Evolutionary conservation across 2,329 filamentous ascomycete species (phyloP), one percentile per base, ranked within the genome.

Genomic region (Curvularia sp.): DNA sequence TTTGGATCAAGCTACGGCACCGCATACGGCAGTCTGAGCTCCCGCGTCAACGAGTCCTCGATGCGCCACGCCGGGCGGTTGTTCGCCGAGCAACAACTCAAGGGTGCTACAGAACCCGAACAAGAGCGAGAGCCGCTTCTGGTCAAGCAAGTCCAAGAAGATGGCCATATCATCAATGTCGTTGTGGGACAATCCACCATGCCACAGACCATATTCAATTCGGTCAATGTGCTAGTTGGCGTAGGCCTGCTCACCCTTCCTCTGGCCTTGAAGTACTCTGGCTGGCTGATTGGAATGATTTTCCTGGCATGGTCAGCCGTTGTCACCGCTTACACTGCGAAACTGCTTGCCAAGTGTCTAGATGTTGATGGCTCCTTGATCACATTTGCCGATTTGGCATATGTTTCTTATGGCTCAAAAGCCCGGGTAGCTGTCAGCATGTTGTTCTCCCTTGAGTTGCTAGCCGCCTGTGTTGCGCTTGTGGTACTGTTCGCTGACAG

Each of bases 401-500:
- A 90, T 71, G 89, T 96, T 66, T 93, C 92, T 19, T 97, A 96
- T 75, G 94, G 94, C 8, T 86, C 88, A 15, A 88, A 86, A 57
- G 94, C 93, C 34, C 89, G 94, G 34, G 81, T 97, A 32, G 85
- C 90, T 28, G 94, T 92, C 7, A 96, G 92, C 61, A 81, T 96
- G 0, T 82, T 98, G 15, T 98, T 98, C 79, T 93, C 89, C 10
- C 75, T 98, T 42, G 94, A 98, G 77, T 83, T 98, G 25, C 78
- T 97, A 30, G 93, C 91, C 7, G 91, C 93, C 21, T 96, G 92
- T 72, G 93, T 98, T 28, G 94, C 94, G 3, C 83, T 97, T 3
- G 86, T 96, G 30, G 91, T 97, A 19, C 84, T 97, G n/a, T 98
- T 98, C 76, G 91, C 92, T n/a, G 95, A 98, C 78, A 96, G 91